Evolutionary conservation across 805 yeast genomes (phyloP).

Genomic region (Candida michaelii): DNA sequence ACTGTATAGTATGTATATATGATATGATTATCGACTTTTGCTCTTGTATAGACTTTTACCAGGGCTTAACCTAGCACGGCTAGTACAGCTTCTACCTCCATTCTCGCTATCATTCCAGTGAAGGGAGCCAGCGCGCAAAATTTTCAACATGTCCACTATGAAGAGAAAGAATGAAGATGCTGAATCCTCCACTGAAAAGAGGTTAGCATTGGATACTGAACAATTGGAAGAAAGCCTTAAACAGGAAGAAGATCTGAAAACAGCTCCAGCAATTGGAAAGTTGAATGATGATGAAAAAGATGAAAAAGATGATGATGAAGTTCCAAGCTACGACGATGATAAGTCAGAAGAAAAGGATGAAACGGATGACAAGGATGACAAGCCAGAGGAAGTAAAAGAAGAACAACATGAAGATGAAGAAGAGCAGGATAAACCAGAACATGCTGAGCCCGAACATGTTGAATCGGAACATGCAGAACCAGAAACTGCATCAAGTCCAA

Average conservation of each 20-base stretch:
- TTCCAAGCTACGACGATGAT: conserved; percentile 1
- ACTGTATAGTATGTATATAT: background rate
- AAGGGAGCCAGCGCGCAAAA: conserved; percentile 7
- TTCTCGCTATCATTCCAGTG: too few species aligned
- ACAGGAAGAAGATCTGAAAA: conserved; percentile 13
- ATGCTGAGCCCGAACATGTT: conserved; percentile 1
- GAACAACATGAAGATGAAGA: conserved; percentile 1
- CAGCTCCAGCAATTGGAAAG: conserved; percentile 12
- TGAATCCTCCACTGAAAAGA: conserved; percentile 45
- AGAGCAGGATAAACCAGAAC: conserved; percentile 4
- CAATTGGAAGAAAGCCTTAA: conserved; percentile 47
- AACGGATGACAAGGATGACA: background rate
- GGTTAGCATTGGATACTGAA: conserved; percentile 71
- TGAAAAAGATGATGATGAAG: conserved; percentile 1
- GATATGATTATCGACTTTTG: too few species aligned
- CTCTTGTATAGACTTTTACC: too few species aligned
- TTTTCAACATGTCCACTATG: conserved; percentile 20
- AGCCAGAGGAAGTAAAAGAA: conserved; percentile 2
- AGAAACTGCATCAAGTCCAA: background rate
- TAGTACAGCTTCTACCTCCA: too few species aligned
- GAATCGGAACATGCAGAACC: background rate
- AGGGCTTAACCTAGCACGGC: too few species aligned
- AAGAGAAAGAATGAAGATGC: conserved; percentile 71
- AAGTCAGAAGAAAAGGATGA: conserved; percentile 2
- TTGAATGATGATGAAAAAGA: conserved; percentile 1